Evolutionary conservation across 495 filamentous ascomycete genomes (phyloP), one percentile per base, ranked within the genome.

Genomic region (Hyaloscypha bicolor): DNA sequence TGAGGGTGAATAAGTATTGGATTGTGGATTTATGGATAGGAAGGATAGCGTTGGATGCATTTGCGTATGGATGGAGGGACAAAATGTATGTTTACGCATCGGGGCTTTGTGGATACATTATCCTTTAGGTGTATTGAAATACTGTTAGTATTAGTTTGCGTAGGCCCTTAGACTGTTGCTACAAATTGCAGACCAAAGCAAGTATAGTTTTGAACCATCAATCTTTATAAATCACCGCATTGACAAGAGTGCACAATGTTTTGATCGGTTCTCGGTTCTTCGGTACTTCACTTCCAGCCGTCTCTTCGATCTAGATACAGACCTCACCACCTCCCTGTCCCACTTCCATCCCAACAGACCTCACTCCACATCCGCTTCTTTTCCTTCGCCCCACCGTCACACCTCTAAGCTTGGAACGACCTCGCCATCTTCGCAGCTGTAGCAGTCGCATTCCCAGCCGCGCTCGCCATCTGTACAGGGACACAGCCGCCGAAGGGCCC

Each of bases 401-500:
- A 37, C 4, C 8, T 29, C 55, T 58, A 58, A 25, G 55, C 55
- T 21, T 58, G n/a, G 25, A 58, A 58, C 21, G 55, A 32, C 51
- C 22, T 21, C n/a, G 55, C 21, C 12, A 21, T 25, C 30, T 16
- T 21, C 55, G 48, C 42, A 39, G 45, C 42, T 0, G 60, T 55
- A 52, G 67, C 39, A 55, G 61, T 60, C 14, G 31, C 21, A 32
- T 45, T 55, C 8, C 21, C 45, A 16, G 16, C 62, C 12, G 63
- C 52, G 12, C 30, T 37, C 6, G 37, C 65, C 69, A 68, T 68
- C 60, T 83, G 79, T 0, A 83, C 80, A 31, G 81, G 75, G 56
- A 83, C 80, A 63, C 80, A 81, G 16, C 79, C 80, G 56, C 85
- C 85, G 69, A 87, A 88, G 1, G 85, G 85, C 0, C 84, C 85